Conservation (phyloP, 352 stramenopile genomes). For the Phytopythium montanum region DNA sequence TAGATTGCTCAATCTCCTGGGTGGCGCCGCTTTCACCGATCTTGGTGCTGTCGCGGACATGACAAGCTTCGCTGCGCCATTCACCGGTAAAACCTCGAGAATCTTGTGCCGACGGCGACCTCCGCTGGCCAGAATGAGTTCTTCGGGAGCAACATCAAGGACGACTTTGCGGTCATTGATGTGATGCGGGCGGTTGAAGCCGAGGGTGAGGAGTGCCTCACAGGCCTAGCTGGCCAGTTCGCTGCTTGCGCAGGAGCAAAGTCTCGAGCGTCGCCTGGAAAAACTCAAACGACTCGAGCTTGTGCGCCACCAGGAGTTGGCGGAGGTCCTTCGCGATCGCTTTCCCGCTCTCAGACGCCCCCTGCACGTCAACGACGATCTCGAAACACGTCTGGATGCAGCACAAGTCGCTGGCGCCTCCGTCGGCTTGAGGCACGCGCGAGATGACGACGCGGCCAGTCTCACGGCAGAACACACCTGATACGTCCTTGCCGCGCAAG, state of each 20-base stretch:
- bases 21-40: neutral
- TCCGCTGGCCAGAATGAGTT: too few species aligned
- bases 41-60: too few species aligned
- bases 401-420: neutral
- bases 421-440: neutral
- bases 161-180: neutral
- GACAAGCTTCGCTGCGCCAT: neutral
- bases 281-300: neutral
- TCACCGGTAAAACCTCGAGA: neutral
- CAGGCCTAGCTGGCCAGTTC: neutral
- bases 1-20: neutral
- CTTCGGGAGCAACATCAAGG: too few species aligned
- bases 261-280: neutral
- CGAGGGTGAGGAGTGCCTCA: neutral
- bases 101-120: neutral
- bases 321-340: neutral
- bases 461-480: neutral
- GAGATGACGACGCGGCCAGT: slow-evolving; percentile 1
- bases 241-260: slow-evolving; percentile 1
- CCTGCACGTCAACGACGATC: neutral
- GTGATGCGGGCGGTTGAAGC: neutral
- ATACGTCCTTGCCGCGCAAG: neutral
- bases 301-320: neutral
- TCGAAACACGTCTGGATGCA: slow-evolving; percentile 2
- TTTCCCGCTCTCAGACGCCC: neutral